Base-by-base conservation (phyloP, 257 asterid species). In the Nicotiana obtusifolia region DNA sequence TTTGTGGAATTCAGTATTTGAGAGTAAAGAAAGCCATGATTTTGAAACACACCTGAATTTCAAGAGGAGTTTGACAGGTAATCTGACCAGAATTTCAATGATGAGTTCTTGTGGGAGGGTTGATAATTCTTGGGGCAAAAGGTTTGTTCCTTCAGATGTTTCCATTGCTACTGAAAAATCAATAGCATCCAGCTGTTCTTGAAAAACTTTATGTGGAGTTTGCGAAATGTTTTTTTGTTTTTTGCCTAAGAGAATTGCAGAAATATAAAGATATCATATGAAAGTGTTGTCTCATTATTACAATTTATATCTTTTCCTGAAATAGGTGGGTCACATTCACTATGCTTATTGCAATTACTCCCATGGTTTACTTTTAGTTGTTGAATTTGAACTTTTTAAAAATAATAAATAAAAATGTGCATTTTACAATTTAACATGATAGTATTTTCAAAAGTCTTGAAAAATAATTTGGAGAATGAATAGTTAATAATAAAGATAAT, bases 71-170 rank as follows among this genome's bases (percentile, higher is more conserved):
- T 66, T 82, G 4, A 85, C 90, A 0, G 94, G 90, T 37, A 90
- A 86, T 78, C 90, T 84, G 15, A 82, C 11, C 56, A 90, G 90
- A 65, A 90, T 86, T 57, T 89, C 93, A 15, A 41, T 13, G 17
- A 87, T 85, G 78, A 90, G 56, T 67, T 92, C 97, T 77, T 83
- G 54, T 19, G 90, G 94, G 68, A 92, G 89, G 16, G 66, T 78
- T 13, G 87, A 83, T n/a, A 35, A 17, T 17, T 24, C 60, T 5
- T 54, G 31, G 67, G 16, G 26, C 17, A 30, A 22, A 61, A 22
- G 28, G 67, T 61, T 61, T 22, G 33, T 2, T 61, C 33, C 67
- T 61, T 10, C 17, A 61, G 17, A 22, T 61, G 33, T 61, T 61
- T 61, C 16, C 33, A 67, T 33, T 17, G 53, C 6, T 33, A 57